Base-by-base conservation (phyloP, 345 rosid genomes). In the Pugionium cornutum region DNA sequence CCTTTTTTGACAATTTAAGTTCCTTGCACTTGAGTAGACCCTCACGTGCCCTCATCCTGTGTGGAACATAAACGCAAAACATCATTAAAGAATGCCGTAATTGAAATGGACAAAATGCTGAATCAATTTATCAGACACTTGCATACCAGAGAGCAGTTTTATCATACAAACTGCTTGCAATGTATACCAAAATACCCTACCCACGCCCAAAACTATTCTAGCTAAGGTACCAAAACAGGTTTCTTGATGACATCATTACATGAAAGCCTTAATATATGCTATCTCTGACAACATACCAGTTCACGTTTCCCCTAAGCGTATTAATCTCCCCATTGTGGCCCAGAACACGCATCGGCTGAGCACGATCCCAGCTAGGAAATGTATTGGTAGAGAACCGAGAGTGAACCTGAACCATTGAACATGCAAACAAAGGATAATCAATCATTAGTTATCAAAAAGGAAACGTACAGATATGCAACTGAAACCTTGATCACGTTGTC, bases 281-380 rank as follows among this genome's bases (percentile, higher is more conserved):
- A 32, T 11, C 1, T 35, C 39, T 57, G n/a, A 62, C 35, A 29
- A 66, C 82, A 32, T 76, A 91, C 99, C 99, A 95, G 82, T 95
- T 95, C 26, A 95, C 89, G 40, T 95, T 95, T 83, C 99, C 99
- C 72, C 97, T 77, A 7, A 95, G 96, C 0, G 99, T 95, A 69
- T 95, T 95, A 54, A 95, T 95, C 82, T 95, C 99, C 59, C 99
- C 99, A 68, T 95, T 95, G 69, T 95, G 99, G 30, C 99, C 99
- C 74, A 91, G 77, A 65, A 95, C 81, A 4, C 99, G 99, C 99
- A 95, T 91, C 2, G 99, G 99, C 75, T 95, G 99, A 70, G 99
- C 96, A 44, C 99, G 96, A 68, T 95, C 99, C 99, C 99, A 95
- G 75, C 96, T 95, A 18, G 99, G 99, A 70, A 95, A 95, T 39